Evolutionary conservation across 2,329 filamentous ascomycete species (phyloP), one percentile per base, ranked within the genome.

Genomic region (Xylariaceae sp.): DNA sequence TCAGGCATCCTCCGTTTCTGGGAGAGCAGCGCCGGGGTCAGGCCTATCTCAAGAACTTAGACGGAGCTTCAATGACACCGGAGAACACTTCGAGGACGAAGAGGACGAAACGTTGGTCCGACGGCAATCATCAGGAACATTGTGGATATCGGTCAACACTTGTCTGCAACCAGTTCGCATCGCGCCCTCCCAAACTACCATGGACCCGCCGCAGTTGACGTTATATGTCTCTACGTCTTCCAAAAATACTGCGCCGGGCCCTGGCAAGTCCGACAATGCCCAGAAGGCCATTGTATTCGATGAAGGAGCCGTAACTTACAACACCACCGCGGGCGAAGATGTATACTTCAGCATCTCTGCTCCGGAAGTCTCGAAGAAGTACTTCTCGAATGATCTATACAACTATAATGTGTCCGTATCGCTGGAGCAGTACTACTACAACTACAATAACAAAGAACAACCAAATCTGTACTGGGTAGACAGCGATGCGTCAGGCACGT

Each of bases 141-240:
- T 97, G 3, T 96, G 87, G 67, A 77, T 99, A 47, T 90, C 90
- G 2, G 83, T 90, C 39, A 97, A 90, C 58, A 91, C 89, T 1
- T 99, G 94, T 68, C 69, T 81, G 22, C 90, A 95, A 60, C 94
- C 92, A 11, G 65, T 69, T 17, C 73, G 76, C 38, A 80, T 78
- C 38, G 71, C 70, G 9, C 72, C 72, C 2, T 69, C 72, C 11
- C 71, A 73, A 19, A 73, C 70, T 1, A 62, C 62, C 2, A 60
- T 70, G 45, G 67, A 70, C 12, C 80, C 87, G 11, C 86, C 87
- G 1, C 90, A 95, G 61, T 77, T 97, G 44, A 80, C 80, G 11
- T 71, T 97, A 10, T 95, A 87, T 62, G 75, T 96, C 42, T 95
- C 90, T 3, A 82, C 74, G 15, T 81, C 82, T 3, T 62, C 74